Base-by-base conservation (phyloP, 805 yeast genomes). In the Lachancea thermotolerans region DNA sequence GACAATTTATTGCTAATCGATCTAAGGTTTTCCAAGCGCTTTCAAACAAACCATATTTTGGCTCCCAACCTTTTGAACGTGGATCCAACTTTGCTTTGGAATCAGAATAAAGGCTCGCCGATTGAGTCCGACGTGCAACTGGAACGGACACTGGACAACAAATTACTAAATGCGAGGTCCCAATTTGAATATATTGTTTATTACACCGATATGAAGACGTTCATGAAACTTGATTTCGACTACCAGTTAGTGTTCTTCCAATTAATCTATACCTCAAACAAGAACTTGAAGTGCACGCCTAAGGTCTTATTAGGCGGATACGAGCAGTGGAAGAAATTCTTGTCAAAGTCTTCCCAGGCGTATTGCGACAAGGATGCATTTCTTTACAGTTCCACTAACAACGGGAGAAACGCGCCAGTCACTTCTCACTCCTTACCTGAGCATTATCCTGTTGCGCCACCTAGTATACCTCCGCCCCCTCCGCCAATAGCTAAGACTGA, bases 281-380 rank as follows among this genome's bases (percentile, higher is more conserved):
- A 47, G 21, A 49, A 32, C 15, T 28, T 57, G 37, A 49, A 48
- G 25, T 47, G 53, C 28, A 46, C 53, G 2, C 68, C 68, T 16
- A 62, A 62, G 28, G 49, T 56, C 31, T 49, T 75, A 25, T 54
- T 66, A 16, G 79, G 79, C 18, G 78, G 78, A 1, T 70, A 66
- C 46, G 69, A 67, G 34, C 67, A 70, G 37, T 73, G 78, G 78
- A 51, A 60, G 14, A 59, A 60, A 33, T 58, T 58, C 18, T 34
- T 70, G 9, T 59, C 61, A 9, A 62, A 60, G 9, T 56, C 61
- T n/a, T 51, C 62, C 9, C 49, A 46, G 25, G 25, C 25, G 7
- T 21, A 21, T 21, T 21, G 25, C 7, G 25, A 21, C 10, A 51
- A 56, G 3, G 54, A 52, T n/a, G 50, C 48, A 16, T 60, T 50